Conservation (phyloP, 768 basidiomycete genomes). For the Pleurotus pulmonarius region DNA sequence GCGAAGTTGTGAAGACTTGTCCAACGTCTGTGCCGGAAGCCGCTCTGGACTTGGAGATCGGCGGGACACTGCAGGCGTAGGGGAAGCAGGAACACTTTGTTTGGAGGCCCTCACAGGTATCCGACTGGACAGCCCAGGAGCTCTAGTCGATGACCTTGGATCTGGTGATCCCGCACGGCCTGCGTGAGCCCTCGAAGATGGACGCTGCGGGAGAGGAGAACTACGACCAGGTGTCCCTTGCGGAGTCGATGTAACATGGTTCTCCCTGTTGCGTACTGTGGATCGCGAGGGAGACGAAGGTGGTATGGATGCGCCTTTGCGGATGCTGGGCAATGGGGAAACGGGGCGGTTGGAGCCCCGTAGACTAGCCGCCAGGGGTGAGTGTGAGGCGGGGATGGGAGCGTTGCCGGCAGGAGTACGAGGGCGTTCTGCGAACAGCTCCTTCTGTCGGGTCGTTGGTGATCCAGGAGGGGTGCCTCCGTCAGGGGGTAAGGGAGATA, state of each 20-base stretch:
- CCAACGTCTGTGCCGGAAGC: neutral
- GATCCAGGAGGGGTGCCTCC: conserved; percentile 4
- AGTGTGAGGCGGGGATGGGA: neutral
- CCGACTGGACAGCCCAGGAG: conserved; percentile 26
- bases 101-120: conserved; percentile 41
- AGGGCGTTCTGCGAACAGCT: neutral
- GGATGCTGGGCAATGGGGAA: neutral
- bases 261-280: conserved; percentile 9
- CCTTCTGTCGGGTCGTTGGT: neutral
- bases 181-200: too few species aligned
- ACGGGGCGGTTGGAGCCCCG: neutral
- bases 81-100: conserved; percentile 17
- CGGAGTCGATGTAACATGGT: neutral
- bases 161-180: conserved; percentile 16
- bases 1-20: neutral
- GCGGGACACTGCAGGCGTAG: conserved; percentile 3
- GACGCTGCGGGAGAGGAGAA: conserved; percentile 12
- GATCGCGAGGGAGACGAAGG: neutral
- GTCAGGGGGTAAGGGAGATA: conserved; percentile 10
- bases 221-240: neutral
- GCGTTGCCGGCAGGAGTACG: neutral
- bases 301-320: too few species aligned
- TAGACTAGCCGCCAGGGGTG: neutral
- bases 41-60: conserved; percentile 6
- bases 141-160: conserved; percentile 20